Evolutionary conservation across 2,329 filamentous ascomycete species (phyloP), one percentile per base, ranked within the genome.

Genomic region (Cytospora schulzeri): DNA sequence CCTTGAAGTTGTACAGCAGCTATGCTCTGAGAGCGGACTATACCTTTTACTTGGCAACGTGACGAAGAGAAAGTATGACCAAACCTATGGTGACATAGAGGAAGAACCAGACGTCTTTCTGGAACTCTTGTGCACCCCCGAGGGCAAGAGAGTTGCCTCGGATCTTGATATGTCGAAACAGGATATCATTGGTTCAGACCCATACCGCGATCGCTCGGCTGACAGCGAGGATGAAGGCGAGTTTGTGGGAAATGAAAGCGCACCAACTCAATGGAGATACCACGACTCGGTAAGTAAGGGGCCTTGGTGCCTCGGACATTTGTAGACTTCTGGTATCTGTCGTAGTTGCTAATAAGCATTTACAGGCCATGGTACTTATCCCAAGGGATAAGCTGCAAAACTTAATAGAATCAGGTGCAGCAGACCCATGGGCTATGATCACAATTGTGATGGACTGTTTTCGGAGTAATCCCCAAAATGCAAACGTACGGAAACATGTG

Each of bases 31-130:
- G 7, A 58, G 35, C 35, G 69, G 65, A 1, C 66, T 69, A 19
- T 59, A 52, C 4, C 41, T 72, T n/a, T 55, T 71, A 14, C 62
- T 74, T 22, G 69, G 70, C 1, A 65, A 67, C 9, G 48, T 72
- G 57, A 69, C 68, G 4, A 69, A 67, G 53, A 58, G 31, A 17
- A 9, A 67, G 26, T 14, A n/a, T 3, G 48, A 57, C 3, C 60
- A 66, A 11, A 19, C 58, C 15, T n/a, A 28, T 48, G 24, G 53
- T 9, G 53, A 54, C 5, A 67, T 67, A 31, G 50, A 54, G 0
- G 5, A 62, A 35, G 53, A 48, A 60, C 2, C 60, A 19, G 15
- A 11, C 2, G 41, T 67, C 14, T 29, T 11, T 22, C n/a, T 58
- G 45, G 54, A 58, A 4, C 29, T 1, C 17, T 29, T 63, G 4